A percentile compares a stretch with the other conserved stretches of the same genome.
These are phyloP conservation scores for Baorangia bicolor DNA, from an alignment of 768 basidiomycete genomes.

Conservation along the genomic window DNA sequence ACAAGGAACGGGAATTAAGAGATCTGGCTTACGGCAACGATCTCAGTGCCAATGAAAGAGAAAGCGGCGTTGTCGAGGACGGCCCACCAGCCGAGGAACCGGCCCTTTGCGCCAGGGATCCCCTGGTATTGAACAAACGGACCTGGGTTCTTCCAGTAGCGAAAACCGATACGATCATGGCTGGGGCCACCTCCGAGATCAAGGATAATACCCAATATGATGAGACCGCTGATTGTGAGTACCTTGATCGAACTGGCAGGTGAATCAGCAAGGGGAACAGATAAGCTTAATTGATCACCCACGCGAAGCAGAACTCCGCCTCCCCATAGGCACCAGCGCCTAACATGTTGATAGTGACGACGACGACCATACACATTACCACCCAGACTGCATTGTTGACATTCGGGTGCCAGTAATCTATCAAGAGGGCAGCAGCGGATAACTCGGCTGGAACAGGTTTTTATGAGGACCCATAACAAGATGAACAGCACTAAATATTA, in stretches of 20 bases:
- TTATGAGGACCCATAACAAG: not conserved
- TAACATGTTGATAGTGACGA: conserved; percentile 71
- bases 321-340: conserved; percentile 82
- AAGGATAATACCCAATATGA: conserved; percentile 68
- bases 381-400: conserved; percentile 79
- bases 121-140: conserved; percentile 73
- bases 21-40: conserved; percentile 67
- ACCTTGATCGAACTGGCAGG: conserved; percentile 73
- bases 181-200: conserved; percentile 88
- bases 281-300: not conserved
- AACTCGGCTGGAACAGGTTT: conserved; percentile 26
- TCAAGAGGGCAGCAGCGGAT: conserved; percentile 61
- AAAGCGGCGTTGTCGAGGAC: conserved; percentile 88
- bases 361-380: conserved; percentile 69
- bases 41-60: conserved; percentile 92
- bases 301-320: conserved; percentile 85
- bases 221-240: conserved; percentile 73
- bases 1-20: not conserved
- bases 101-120: conserved; percentile 68
- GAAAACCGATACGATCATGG: conserved; percentile 60
- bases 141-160: conserved; percentile 86
- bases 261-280: not conserved
- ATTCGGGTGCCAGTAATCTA: conserved; percentile 64
- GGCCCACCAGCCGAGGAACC: conserved; percentile 70
- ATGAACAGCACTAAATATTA: not conserved